A percentile compares a stretch with the other conserved stretches of the same genome.
phyloP scores from a whole-genome alignment of 2,329 filamentous ascomycete genomes.

The Aspergillus viridinutans region DNA sequence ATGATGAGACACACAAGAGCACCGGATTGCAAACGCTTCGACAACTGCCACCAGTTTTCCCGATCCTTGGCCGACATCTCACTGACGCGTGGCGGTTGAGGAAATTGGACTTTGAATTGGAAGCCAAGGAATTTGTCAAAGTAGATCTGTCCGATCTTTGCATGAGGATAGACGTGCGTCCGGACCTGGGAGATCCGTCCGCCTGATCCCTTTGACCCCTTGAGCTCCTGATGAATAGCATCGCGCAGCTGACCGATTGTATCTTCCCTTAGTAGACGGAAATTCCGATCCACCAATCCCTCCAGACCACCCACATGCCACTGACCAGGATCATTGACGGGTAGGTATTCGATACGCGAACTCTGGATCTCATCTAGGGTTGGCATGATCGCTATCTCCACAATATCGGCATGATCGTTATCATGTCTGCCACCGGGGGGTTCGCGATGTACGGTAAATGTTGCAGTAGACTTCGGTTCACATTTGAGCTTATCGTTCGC shows the following conservation, averaged over 20 bases:
- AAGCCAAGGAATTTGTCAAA: constrained; percentile 17
- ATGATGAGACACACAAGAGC: constrained; percentile 26
- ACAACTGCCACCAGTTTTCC: constrained; percentile 27
- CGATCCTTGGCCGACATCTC: constrained; percentile 6
- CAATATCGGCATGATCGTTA: constrained; percentile 34
- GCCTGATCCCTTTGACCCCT: constrained; percentile 2
- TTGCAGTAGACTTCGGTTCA: background rate
- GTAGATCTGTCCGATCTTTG: constrained; percentile 4
- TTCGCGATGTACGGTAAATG: constrained; percentile 12
- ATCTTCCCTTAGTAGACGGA: constrained; percentile 36
- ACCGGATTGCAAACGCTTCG: constrained; percentile 25
- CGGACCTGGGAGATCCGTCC: constrained; percentile 1
- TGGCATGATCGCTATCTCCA: constrained; percentile 33
- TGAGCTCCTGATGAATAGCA: constrained; percentile 20
- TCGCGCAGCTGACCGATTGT: constrained; percentile 30
- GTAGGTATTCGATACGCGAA: constrained; percentile 29
- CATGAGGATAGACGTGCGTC: constrained; percentile 5
- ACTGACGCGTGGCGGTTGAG: constrained; percentile 18
- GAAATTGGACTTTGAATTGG: constrained; percentile 20
- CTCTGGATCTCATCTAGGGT: constrained; percentile 32
- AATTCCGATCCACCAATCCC: constrained; percentile 32
- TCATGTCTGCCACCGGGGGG: constrained; percentile 32
- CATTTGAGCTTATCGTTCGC: background rate
- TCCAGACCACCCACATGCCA: constrained; percentile 24
- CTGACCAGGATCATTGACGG: constrained; percentile 26